phyloP scores from a whole-genome alignment of 371 early-diverging fungal genomes.

The Mucor sp. region DNA sequence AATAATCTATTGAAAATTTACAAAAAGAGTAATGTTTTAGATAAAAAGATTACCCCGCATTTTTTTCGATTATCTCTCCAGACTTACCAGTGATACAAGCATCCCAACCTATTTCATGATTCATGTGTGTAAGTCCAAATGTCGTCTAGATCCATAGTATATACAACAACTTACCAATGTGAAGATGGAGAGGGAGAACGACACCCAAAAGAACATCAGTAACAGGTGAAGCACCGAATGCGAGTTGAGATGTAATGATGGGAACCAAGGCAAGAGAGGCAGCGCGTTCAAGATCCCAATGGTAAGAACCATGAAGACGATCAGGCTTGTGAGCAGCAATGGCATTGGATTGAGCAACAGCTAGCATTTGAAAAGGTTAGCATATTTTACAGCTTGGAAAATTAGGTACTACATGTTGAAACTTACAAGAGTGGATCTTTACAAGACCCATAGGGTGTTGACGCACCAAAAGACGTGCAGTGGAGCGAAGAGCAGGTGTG shows the following conservation, averaged over 20 bases:
- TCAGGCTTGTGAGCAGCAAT: conserved; percentile 39
- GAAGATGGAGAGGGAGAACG: conserved; percentile 87
- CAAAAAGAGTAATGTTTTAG: conserved; percentile 8
- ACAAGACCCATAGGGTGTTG: conserved; percentile 55
- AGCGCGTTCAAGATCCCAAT: conserved; percentile 92
- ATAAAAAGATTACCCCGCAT: conserved; percentile 25
- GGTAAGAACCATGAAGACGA: conserved; percentile 56
- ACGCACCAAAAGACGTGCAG: conserved; percentile 37
- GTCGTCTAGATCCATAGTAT: background rate
- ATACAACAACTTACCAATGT: conserved; percentile 66
- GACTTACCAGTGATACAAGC: conserved; percentile 59
- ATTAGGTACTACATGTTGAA: background rate
- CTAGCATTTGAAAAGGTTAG: conserved; percentile 16
- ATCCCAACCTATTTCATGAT: conserved; percentile 46
- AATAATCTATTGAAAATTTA: conserved; percentile 72
- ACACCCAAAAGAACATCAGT: conserved; percentile 89
- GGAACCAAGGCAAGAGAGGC: conserved; percentile 78
- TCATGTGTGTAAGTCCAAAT: background rate
- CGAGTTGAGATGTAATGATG: conserved; percentile 72
- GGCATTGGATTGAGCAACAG: conserved; percentile 30
- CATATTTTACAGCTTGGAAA: background rate
- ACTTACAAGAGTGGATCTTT: conserved; percentile 54
- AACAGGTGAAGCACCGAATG: conserved; percentile 80
- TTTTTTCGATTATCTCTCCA: conserved; percentile 10
- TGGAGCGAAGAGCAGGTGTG: conserved; percentile 43